Base-by-base conservation (phyloP, 2,329 filamentous ascomycete genomes). In the Talaromyces sp. region DNA sequence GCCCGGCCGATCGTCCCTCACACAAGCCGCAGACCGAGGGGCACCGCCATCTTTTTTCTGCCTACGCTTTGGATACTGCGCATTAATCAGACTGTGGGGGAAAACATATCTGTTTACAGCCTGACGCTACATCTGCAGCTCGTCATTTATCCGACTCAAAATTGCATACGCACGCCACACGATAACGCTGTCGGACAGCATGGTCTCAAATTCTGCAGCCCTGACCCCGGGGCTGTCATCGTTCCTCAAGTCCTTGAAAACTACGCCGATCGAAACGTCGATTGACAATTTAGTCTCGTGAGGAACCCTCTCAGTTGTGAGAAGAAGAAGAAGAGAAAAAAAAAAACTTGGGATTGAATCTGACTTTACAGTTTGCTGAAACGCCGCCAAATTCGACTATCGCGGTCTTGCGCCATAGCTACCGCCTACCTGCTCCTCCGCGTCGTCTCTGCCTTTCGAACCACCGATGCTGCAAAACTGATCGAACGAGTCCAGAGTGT, bases 361-460 rank as follows among this genome's bases (percentile, higher is more conserved):
- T 68, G 60, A 69, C 55, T 65, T 68, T 62, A 54, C 68, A 95
- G 91, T 58, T 87, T 97, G 22, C 84, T 99, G 66, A 97, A 96
- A 77, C 84, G 93, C 73, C 84, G 93, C 69, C 93, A 98, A 73
- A 96, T 99, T 71, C 86, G 85, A 64, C 91, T 91, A 66, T 91
- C 93, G 54, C 87, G 95, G 75, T 86, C 90, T 74, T 97, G 93
- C 77, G 95, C 95, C 61, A 87, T 95, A 62, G 93, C 93, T 64
- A 98, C 93, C 2, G 91, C 93, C 25, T 90, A 96, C 69, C 87
- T 98, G 30, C 86, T 99, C 51, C 85, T 92, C 57, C 89, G 91
- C 64, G 90, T 97, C 25, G 91, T 99, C 57, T 90, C 90, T 36
- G 88, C 88, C 65, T 90, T 89, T 68, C 90, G 88, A 73, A 93